These are phyloP conservation scores for Stephanodiscus minutulus DNA, from an alignment of 108 stramenopile genomes.

Conservation along the genomic window DNA sequence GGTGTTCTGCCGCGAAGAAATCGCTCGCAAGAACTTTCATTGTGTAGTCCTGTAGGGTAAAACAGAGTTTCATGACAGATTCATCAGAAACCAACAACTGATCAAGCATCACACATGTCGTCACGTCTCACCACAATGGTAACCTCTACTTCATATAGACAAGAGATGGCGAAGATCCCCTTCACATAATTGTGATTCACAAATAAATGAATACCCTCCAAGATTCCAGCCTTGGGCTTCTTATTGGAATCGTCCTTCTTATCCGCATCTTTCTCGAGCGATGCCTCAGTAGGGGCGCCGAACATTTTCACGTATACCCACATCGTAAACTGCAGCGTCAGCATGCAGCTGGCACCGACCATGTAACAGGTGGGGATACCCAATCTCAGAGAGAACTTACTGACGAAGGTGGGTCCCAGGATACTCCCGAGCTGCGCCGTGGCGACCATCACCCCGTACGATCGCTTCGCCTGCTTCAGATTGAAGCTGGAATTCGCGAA, in stretches of 20 bases:
- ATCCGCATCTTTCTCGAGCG: conserved; percentile 35
- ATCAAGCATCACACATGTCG: not conserved
- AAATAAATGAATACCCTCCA: conserved; percentile 93
- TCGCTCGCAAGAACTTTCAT: conserved; percentile 95
- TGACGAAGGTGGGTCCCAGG: conserved; percentile 92
- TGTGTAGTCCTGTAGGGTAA: conserved; percentile 72
- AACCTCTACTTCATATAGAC: conserved; percentile 98
- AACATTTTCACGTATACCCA: conserved; percentile 84
- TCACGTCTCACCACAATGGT: conserved; percentile 74
- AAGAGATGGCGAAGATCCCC: conserved; percentile 96
- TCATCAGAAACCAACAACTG: not conserved
- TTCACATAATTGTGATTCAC: conserved; percentile 94
- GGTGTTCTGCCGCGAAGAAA: conserved; percentile 83
- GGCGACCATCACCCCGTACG: conserved; percentile 96
- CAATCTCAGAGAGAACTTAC: conserved; percentile 57
- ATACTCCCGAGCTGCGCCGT: conserved; percentile 94
- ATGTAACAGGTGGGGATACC: conserved; percentile 83
- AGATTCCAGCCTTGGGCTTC: conserved; percentile 82
- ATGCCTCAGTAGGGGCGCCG: conserved; percentile 48
- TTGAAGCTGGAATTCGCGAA: conserved; percentile 93
- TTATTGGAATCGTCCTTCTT: conserved; percentile 50
- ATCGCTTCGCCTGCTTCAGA: conserved; percentile 90
- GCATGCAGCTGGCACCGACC: conserved; percentile 84
- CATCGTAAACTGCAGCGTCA: conserved; percentile 91
- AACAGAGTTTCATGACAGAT: not conserved